A percentile compares a stretch with the other conserved stretches of the same genome.
These are phyloP conservation scores for Sungouiella blattae DNA, from an alignment of 805 yeast species.

Conservation along the genomic window DNA sequence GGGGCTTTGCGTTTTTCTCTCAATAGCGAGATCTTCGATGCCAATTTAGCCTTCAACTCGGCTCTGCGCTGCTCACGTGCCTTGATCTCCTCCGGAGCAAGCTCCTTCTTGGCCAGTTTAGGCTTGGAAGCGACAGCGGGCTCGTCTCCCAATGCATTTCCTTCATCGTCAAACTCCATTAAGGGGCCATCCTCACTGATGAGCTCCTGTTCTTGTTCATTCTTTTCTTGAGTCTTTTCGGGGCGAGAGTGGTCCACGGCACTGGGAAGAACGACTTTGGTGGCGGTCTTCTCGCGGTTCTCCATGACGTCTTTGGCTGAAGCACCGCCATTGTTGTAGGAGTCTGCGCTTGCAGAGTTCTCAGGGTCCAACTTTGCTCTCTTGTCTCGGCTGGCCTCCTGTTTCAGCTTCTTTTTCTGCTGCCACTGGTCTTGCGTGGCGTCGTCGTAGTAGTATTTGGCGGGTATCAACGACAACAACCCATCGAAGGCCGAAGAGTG, in stretches of 20 bases:
- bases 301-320: constrained; percentile 61
- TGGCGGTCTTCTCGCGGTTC: constrained; percentile 52
- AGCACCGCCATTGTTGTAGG: constrained; percentile 37
- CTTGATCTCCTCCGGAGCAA: constrained; percentile 47
- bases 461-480: constrained; percentile 84
- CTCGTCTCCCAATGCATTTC: constrained; percentile 42
- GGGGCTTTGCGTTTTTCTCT: constrained; percentile 88
- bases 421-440: constrained; percentile 90
- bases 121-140: constrained; percentile 3
- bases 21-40: constrained; percentile 64
- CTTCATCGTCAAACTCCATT: constrained; percentile 70
- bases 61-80: constrained; percentile 54
- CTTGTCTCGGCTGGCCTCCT: constrained; percentile 58
- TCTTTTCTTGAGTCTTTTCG: constrained; percentile 5
- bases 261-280: constrained; percentile 42
- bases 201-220: constrained; percentile 10
- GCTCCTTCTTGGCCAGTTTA: constrained; percentile 18
- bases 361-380: constrained; percentile 75
- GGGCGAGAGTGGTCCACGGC: constrained; percentile 7
- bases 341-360: constrained; percentile 40
- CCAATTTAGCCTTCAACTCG: constrained; percentile 73
- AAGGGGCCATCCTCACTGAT: constrained; percentile 7
- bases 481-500: constrained; percentile 87
- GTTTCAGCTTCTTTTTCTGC: constrained; percentile 70
- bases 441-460: constrained; percentile 89